These are phyloP conservation scores for Vicia faba DNA, from an alignment of 306 rosid genomes.

Conservation along the genomic window DNA sequence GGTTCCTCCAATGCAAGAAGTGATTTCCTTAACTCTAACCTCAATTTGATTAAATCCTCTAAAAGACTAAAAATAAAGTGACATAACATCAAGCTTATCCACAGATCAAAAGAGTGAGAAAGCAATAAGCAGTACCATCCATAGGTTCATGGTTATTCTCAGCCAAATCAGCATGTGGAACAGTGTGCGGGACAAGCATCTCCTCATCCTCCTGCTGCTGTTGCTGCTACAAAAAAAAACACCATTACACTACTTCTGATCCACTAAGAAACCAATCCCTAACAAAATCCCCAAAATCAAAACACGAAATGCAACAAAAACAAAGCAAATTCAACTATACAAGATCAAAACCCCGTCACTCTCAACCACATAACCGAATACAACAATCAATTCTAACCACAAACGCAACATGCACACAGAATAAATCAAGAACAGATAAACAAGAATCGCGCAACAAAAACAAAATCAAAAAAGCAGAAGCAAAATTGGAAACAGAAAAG, in stretches of 20 bases:
- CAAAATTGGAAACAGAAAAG: slow-evolving; percentile 34
- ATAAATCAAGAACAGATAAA: not conserved
- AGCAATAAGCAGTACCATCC: slow-evolving; percentile 60
- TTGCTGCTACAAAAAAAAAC: slow-evolving; percentile 48
- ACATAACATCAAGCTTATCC: slow-evolving; percentile 22
- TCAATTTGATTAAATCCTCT: slow-evolving; percentile 32
- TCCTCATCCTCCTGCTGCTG: slow-evolving; percentile 93
- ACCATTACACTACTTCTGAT: slow-evolving; percentile 48
- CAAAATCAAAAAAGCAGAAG: not conserved
- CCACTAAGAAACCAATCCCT: slow-evolving; percentile 42
- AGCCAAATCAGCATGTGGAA: slow-evolving; percentile 75
- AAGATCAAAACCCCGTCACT: slow-evolving; percentile 44
- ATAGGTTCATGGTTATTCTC: slow-evolving; percentile 83
- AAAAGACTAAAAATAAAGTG: slow-evolving; percentile 19
- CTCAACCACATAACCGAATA: slow-evolving; percentile 8
- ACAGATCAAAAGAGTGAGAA: slow-evolving; percentile 43
- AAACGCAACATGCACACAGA: slow-evolving; percentile 32
- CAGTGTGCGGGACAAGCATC: slow-evolving; percentile 83
- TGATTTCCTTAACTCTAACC: slow-evolving; percentile 15
- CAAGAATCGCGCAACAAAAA: slow-evolving; percentile 23
- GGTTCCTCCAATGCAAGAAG: slow-evolving; percentile 28
- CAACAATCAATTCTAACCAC: slow-evolving; percentile 36
- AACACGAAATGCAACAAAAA: slow-evolving; percentile 44
- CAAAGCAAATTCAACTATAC: slow-evolving; percentile 37
- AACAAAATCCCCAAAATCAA: slow-evolving; percentile 45